Evolutionary conservation across 169 alveolate species (phyloP).

Genomic region (Cryptosporidium sp.): DNA sequence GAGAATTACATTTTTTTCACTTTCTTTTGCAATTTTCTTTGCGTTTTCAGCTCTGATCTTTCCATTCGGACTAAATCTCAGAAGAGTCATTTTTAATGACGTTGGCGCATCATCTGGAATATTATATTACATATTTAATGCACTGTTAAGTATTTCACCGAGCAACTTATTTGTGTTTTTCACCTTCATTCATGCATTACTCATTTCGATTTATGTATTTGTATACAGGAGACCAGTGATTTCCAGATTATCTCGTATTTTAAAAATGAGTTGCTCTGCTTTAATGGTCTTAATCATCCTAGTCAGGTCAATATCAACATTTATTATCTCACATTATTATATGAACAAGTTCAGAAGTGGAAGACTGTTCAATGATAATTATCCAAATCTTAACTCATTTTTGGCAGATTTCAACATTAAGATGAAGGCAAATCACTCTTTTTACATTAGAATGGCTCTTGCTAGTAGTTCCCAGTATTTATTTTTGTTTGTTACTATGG

Average conservation of each 20-base stretch:
- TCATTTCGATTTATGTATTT: slow-evolving; percentile 52
- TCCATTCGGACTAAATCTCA: slow-evolving; percentile 60
- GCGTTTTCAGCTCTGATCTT: slow-evolving; percentile 49
- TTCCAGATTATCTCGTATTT: slow-evolving; percentile 29
- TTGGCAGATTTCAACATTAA: slow-evolving; percentile 49
- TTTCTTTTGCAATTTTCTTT: slow-evolving; percentile 42
- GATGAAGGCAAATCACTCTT: slow-evolving; percentile 30
- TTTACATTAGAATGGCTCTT: slow-evolving; percentile 56
- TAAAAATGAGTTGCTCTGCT: slow-evolving; percentile 47
- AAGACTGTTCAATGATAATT: slow-evolving; percentile 47
- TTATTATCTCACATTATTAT: slow-evolving; percentile 18
- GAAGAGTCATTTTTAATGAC: slow-evolving; percentile 8
- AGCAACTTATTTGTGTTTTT: slow-evolving; percentile 31
- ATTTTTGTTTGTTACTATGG: slow-evolving; percentile 33
- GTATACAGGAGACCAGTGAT: slow-evolving; percentile 61
- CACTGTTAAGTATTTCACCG: slow-evolving; percentile 24
- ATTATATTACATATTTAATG: neutral
- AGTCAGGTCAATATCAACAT: slow-evolving; percentile 9
- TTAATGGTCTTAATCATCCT: slow-evolving; percentile 16
- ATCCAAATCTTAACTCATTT: slow-evolving; percentile 57
- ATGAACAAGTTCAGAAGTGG: slow-evolving; percentile 16
- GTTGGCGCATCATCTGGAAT: neutral
- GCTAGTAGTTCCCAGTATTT: slow-evolving; percentile 49
- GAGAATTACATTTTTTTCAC: slow-evolving; percentile 31
- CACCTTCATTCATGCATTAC: slow-evolving; percentile 31